Base-by-base conservation (phyloP, 352 stramenopile genomes). In the Pythium aphanidermatum region DNA sequence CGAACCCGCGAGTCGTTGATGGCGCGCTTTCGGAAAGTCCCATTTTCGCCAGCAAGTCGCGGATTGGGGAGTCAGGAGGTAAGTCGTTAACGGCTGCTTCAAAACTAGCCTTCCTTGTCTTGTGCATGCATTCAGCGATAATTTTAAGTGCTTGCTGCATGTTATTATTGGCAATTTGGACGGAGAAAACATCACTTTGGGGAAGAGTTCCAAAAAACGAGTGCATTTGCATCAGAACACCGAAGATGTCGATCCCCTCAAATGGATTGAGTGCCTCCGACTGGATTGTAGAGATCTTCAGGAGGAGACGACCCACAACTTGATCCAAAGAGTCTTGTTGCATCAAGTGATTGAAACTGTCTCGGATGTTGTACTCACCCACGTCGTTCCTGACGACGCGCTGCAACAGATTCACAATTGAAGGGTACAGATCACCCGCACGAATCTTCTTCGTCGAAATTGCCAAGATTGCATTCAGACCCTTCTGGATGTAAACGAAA, bases 181-280 rank as follows among this genome's bases (percentile, higher is more conserved):
- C 71, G 9, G 72, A 69, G 35, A 89, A 84, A 4, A 85, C 41
- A 30, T 92, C 70, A 7, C 50, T 76, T 31, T 70, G 51, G 8
- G 79, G 68, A 14, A 90, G 59, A 10, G 76, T 91, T 5, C 76
- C 78, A 35, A 93, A 91, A 52, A 92, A 90, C 27, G 67, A 84
- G 45, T 93, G 79, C 79, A 92, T 90, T 47, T 90, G 74, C 74
- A 90, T 90, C 25, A 93, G 60, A 19, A 92, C 70, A 30, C 74
- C 77, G 29, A 84, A 91, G 16, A 94, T 68, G 42, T 94, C 74
- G 39, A 92, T 81, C 10, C 65, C 65, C 55, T 88, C 75, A 25
- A 92, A 92, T 0, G 79, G 77, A 20, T 77, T 75, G 13, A 86
- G 14, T 5, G 63, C 64, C 19, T 66, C 71, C 3, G 78, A 65